Evolutionary conservation across 106 monocot species (phyloP).

Genomic region (Hemerocallis citrina): DNA sequence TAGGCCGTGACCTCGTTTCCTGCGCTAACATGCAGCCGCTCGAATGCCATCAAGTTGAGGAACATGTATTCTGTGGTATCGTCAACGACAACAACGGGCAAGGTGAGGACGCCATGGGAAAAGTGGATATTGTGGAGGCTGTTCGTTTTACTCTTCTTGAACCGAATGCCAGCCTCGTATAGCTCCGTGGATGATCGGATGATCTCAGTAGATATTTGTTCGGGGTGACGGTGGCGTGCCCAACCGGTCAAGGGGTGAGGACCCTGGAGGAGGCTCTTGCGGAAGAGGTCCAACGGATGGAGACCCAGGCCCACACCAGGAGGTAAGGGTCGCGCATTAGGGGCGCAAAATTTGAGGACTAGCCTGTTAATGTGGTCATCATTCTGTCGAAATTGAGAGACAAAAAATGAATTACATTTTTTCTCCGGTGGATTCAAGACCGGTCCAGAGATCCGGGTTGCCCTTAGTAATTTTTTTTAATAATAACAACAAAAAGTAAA

Average conservation of each 20-base stretch:
- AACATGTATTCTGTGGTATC: slow-evolving; percentile 56
- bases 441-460: no score
- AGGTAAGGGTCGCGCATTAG: neutral
- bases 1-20: slow-evolving; percentile 76
- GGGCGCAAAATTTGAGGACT: slow-evolving; percentile 42
- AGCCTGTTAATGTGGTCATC: slow-evolving; percentile 54
- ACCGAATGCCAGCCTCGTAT: slow-evolving; percentile 65
- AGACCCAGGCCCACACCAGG: slow-evolving; percentile 24
- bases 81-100: slow-evolving; percentile 58
- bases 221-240: neutral
- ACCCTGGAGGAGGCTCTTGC: slow-evolving; percentile 46
- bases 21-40: slow-evolving; percentile 66
- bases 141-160: slow-evolving; percentile 31
- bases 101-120: slow-evolving; percentile 43
- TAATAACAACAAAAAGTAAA: no score
- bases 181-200: slow-evolving; percentile 66
- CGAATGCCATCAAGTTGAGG: slow-evolving; percentile 90
- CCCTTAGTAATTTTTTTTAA: no score
- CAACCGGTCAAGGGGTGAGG: neutral
- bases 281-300: slow-evolving; percentile 68
- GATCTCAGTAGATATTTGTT: slow-evolving; percentile 14
- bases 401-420: no score
- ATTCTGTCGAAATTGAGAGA: no score
- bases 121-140: slow-evolving; percentile 71
- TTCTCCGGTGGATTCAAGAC: no score